A percentile compares a stretch with the other conserved stretches of the same genome.
phyloP scores from a whole-genome alignment of 1,139 yeast species.

The Suhomyces yuchorum region DNA sequence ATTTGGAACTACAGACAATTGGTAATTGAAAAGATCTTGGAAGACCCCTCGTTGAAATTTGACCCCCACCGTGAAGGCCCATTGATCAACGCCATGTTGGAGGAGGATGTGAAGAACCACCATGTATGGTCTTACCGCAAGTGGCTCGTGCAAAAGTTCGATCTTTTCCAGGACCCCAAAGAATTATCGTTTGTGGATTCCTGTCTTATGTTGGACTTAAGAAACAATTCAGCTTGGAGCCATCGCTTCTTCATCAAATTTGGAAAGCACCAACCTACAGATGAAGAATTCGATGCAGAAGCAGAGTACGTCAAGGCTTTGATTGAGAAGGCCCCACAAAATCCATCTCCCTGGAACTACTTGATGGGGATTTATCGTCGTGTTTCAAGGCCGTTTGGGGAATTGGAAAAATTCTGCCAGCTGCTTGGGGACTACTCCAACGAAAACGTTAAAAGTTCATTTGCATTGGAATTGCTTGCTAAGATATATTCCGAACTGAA shows the following conservation, averaged over 20 bases:
- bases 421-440: constrained; percentile 37
- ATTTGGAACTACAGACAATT: constrained; percentile 91
- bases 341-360: constrained; percentile 89
- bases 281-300: constrained; percentile 31
- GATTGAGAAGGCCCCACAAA: constrained; percentile 70
- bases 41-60: constrained; percentile 27
- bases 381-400: constrained; percentile 26
- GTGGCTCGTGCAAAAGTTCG: constrained; percentile 68
- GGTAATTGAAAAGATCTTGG: constrained; percentile 42
- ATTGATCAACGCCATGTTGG: constrained; percentile 64
- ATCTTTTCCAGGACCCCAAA: constrained; percentile 40
- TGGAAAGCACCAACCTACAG: constrained; percentile 22
- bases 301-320: constrained; percentile 46
- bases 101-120: constrained; percentile 83
- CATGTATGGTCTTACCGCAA: constrained; percentile 94
- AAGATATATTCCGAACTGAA: constrained; percentile 41
- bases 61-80: constrained; percentile 60
- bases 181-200: constrained; percentile 59
- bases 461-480: constrained; percentile 69
- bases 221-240: constrained; percentile 94
- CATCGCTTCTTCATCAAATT: constrained; percentile 68
- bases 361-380: constrained; percentile 59
- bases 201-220: constrained; percentile 61
- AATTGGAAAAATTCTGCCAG: constrained; percentile 47
- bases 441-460: constrained; percentile 49